Evolutionary conservation across 441 rosid species (phyloP), one percentile per base, ranked within the genome.

Genomic region (Eruca vesicaria): DNA sequence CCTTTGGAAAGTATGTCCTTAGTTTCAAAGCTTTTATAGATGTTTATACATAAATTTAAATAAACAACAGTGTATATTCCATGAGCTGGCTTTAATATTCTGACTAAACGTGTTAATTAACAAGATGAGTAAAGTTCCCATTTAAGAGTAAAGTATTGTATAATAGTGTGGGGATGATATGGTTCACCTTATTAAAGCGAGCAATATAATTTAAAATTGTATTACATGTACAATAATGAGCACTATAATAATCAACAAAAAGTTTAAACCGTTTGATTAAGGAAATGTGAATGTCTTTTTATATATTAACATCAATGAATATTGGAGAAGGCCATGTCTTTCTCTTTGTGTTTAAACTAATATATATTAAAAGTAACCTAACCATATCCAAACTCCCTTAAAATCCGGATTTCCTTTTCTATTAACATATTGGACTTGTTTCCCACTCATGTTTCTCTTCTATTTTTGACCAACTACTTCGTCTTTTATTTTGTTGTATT

Each of bases 121-220:
- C 7, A 20, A n/a, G 19, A 20, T 45, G 26, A 50, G 53, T 50
- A 75, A 61, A 68, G 58, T 55, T 75, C 4, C n/a, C 31, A 62
- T 53, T 36, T 62, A 35, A 75, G 59, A 26, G 57, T 16, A 60
- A 60, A 23, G 31, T 67, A 73, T 33, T 15, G 15, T 2, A 21
- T 48, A 45, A 67, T 26, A 66, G 61, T 33, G 78, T 61, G 64
- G 67, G 56, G 43, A 59, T 23, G 18, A 16, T 41, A 62, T 14
- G 78, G 38, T 67, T 58, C 62, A 59, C 59, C 66, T 66, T 59
- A 59, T 33, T 61, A 74, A 66, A 67, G 16, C 12, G 16, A 74
- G 64, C 58, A 19, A 18, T 28, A 38, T 55, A 55, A 28, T 16
- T 48, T 23, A 21, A 21, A 53, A 60, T 74, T 26, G n/a, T n/a